Conservation (phyloP, 441 rosid genomes). For the Adansonia rubrostipa region DNA sequence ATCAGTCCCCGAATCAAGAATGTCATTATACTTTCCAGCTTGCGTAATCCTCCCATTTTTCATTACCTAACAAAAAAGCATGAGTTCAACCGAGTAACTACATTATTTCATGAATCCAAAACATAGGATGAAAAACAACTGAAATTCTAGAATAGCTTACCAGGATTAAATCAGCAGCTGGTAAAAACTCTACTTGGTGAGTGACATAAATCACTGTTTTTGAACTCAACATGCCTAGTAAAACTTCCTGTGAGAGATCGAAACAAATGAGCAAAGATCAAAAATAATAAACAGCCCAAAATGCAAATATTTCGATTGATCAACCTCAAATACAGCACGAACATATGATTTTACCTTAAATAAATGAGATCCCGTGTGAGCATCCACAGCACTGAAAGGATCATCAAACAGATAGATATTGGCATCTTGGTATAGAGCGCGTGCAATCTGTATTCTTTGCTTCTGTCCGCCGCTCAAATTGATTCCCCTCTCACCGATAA, state of each 20-base stretch:
- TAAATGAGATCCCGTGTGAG: slow-evolving; percentile 58
- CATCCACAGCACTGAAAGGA: slow-evolving; percentile 69
- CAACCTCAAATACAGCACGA: neutral
- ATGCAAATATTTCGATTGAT: neutral
- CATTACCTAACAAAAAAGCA: slow-evolving; percentile 56
- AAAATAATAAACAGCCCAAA: neutral
- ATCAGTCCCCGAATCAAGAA: slow-evolving; percentile 55
- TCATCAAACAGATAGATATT: slow-evolving; percentile 62
- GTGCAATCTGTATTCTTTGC: slow-evolving; percentile 64
- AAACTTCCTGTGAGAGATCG: slow-evolving; percentile 39
- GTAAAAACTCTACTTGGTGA: slow-evolving; percentile 59
- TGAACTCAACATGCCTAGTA: slow-evolving; percentile 38
- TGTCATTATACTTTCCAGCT: slow-evolving; percentile 62
- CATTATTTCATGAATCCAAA: neutral
- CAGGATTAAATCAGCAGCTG: slow-evolving; percentile 52
- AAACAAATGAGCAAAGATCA: neutral
- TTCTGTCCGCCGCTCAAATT: slow-evolving; percentile 70
- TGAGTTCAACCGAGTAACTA: neutral
- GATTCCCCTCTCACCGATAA: slow-evolving; percentile 61
- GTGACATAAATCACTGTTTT: slow-evolving; percentile 52
- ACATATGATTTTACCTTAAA: slow-evolving; percentile 40
- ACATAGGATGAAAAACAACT: neutral
- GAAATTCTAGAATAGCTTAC: slow-evolving; percentile 31
- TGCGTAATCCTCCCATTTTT: slow-evolving; percentile 63
- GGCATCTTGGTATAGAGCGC: slow-evolving; percentile 57